Conservation (phyloP, 2,329 filamentous ascomycete genomes). For the Fusarium coffeatum region DNA sequence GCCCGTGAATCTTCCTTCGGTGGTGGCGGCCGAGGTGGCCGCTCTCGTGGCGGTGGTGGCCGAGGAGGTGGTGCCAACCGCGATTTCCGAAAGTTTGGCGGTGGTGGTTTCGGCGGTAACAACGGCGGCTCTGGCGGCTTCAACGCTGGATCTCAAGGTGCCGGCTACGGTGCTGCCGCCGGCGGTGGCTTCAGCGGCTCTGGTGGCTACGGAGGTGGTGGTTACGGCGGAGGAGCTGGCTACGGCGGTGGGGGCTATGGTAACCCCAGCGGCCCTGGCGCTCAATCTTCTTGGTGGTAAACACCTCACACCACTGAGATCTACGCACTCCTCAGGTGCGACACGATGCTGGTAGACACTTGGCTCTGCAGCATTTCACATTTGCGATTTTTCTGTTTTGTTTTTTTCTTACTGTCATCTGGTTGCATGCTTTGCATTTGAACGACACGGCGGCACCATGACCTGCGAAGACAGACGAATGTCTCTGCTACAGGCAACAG, state of each 20-base stretch:
- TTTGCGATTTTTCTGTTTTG: conserved; percentile 44
- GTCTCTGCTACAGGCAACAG: conserved; percentile 50
- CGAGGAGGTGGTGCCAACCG: conserved; percentile 80
- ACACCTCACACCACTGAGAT: conserved; percentile 36
- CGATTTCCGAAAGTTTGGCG: conserved; percentile 87
- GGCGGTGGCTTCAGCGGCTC: conserved; percentile 64
- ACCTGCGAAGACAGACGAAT: conserved; percentile 52
- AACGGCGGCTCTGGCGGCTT: conserved; percentile 56
- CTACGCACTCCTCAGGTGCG: conserved; percentile 30
- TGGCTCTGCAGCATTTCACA: conserved; percentile 32
- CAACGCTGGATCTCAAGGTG: conserved; percentile 48
- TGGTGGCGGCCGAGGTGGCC: conserved; percentile 74
- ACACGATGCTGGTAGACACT: conserved; percentile 36
- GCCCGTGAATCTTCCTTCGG: conserved; percentile 92
- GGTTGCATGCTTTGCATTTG: conserved; percentile 49
- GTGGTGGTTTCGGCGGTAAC: conserved; percentile 58
- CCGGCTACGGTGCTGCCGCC: conserved; percentile 55
- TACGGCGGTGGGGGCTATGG: conserved; percentile 62
- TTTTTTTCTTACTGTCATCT: conserved; percentile 45
- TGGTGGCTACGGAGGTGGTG: conserved; percentile 71
- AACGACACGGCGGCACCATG: conserved; percentile 58
- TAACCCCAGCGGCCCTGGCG: conserved; percentile 77
- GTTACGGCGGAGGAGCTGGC: conserved; percentile 57
- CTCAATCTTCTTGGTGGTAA: conserved; percentile 78
- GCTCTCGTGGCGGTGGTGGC: conserved; percentile 64